phyloP scores from a whole-genome alignment of 192 early-diverging fungal genomes.

The Chytriomyces sp. region DNA sequence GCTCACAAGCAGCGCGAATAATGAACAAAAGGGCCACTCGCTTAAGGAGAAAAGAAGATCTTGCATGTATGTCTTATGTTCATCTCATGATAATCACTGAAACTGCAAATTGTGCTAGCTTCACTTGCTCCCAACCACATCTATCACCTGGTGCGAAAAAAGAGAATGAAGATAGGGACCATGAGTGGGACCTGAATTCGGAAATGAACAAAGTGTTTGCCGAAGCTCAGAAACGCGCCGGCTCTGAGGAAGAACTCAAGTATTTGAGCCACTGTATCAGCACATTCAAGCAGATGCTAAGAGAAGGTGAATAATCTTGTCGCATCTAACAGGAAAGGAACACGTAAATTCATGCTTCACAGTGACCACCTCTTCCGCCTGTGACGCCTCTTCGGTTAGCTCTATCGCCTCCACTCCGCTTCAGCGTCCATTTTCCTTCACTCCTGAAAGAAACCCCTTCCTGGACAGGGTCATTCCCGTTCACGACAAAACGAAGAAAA shows the following conservation, averaged over 20 bases:
- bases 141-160: not conserved
- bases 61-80: not conserved
- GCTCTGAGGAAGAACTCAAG: not conserved
- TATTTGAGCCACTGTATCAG: not conserved
- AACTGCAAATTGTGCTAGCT: not conserved
- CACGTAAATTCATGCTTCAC: too few relatives aligned
- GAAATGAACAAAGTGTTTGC: conserved; percentile 11
- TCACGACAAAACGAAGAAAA: not conserved
- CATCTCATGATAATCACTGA: not conserved
- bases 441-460: conserved; percentile 1
- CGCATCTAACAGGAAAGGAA: too few relatives aligned
- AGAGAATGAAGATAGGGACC: not conserved
- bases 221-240: not conserved
- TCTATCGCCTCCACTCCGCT: not conserved
- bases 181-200: not conserved
- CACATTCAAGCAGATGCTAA: not conserved
- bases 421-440: not conserved
- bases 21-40: not conserved
- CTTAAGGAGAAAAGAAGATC: not conserved
- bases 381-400: not conserved
- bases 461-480: too few relatives aligned
- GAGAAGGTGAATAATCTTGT: not conserved
- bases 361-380: not conserved
- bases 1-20: not conserved
- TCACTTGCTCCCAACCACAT: not conserved